These are phyloP conservation scores for Ophiostoma perfectum DNA, from an alignment of 2,329 filamentous ascomycete genomes.

Conservation along the genomic window DNA sequence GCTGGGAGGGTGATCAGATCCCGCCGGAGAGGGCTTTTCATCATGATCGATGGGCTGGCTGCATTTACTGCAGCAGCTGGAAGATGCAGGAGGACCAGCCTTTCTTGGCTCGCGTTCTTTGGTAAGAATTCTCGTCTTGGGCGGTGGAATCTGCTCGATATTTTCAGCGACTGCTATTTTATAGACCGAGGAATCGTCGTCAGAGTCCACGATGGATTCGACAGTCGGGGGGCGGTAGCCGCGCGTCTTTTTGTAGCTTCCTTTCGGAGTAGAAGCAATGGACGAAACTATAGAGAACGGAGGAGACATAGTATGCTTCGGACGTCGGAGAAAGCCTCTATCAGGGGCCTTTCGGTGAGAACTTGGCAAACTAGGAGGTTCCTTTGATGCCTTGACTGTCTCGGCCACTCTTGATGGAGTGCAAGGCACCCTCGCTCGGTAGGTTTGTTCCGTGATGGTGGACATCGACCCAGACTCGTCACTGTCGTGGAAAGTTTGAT, in stretches of 20 bases:
- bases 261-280: neutral
- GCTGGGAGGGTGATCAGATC: neutral
- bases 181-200: neutral
- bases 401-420: neutral
- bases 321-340: neutral
- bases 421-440: neutral
- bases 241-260: neutral
- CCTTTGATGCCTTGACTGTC: neutral
- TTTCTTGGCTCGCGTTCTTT: neutral
- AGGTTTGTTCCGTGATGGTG: neutral
- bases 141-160: neutral
- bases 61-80: neutral
- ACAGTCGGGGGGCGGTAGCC: conserved; percentile 23
- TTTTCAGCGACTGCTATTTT: neutral
- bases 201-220: conserved; percentile 23
- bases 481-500: neutral
- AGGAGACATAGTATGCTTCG: neutral
- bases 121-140: neutral
- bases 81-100: neutral
- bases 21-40: neutral
- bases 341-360: neutral
- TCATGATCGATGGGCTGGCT: neutral
- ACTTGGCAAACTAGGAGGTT: neutral
- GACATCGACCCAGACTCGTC: neutral
- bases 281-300: neutral